Evolutionary conservation across 768 basidiomycete species (phyloP), one percentile per base, ranked within the genome.

Genomic region (Tricholoma terreum): DNA sequence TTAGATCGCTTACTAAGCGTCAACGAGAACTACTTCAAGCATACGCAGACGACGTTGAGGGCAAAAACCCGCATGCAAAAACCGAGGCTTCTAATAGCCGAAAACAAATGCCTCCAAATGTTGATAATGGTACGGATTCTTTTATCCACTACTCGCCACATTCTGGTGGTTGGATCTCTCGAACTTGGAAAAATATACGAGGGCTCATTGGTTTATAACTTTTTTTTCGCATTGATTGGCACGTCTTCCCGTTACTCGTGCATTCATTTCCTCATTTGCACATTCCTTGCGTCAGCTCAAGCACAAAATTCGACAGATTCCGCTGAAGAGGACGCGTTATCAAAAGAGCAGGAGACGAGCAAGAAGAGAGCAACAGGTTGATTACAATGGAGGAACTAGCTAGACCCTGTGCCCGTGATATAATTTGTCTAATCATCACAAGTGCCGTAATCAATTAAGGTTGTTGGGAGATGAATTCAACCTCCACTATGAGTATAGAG

Each of bases 1-100:
- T 42, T 55, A 98, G 96, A 75, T 83, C 90, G 17, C 78, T 98
- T 58, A 87, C 92, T 2, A 73, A 82, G 59, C 86, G 86, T 34
- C 96, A 99, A 77, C 86, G 89, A 58, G 85, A 90, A 68, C 86
- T 98, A 58, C 71, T 98, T 40, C 85, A 98, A 72, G 84, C 85
- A 60, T 98, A 89, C 66, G 96, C 92, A 17, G 90, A 94, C 68
- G 95, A 98, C 64, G 81, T 92, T n/a, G 94, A 97, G 72, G 92
- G 90, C 56, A 80, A 78, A 52, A 63, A 55, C 30, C 50, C 60
- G 30, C 42, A 48, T 42, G 59, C 57, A 57, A 53, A 60, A 61
- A 54, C 63, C 62, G 30, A 52, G 50, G 21, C 60, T 51, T 45
- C 67, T 60, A 34, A 65, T 65, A 53, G 51, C 33, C 58, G 55